Evolutionary conservation across 1,284 basidiomycete genomes (phyloP), one percentile per base, ranked within the genome.

Genomic region (Fomes fomentarius): DNA sequence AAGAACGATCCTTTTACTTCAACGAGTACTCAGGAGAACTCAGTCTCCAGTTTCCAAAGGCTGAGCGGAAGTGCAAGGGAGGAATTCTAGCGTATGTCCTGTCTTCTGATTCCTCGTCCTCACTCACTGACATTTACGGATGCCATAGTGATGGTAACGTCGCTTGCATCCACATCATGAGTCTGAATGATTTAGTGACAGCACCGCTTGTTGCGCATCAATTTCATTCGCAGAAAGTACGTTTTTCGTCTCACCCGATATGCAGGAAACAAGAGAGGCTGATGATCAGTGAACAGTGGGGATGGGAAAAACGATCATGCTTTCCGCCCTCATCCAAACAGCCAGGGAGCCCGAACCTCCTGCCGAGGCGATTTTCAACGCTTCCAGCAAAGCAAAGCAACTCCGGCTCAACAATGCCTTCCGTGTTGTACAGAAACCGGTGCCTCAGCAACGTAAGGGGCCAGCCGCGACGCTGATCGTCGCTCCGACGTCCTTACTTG

Each of bases 301-400:
- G 9, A 93, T 98, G 85, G 96, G 96, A 4, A 99, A 99, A 75
- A 98, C 96, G 1, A 95, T 96, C 66, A 96, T 97, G 94, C 76
- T 98, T 47, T 92, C 95, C 1, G 87, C 94, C 11, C 81, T 98
- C 34, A 90, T 98, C 24, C 94, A 97, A 63, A 86, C 85, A 11
- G 93, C 90, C 58, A 80, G 80, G 35, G 79, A 77, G 17, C 71
- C 76, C 1, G 78, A 81, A 39, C 44, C 35, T 56, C 66, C 73
- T 24, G 57, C 71, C 1, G 71, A 71, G 6, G 51, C 64, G 17
- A 66, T 61, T 1, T 57, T 59, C 10, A 52, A 50, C 22, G 54
- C 52, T 24, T 63, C 70, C n/a, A 56, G 67, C 12, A 83, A 80
- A 60, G 66, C 73, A 6, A 80, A 81, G 30, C 88, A 90, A 66